Percentiles rank a stretch among this genome's conserved stretches.
These are phyloP conservation scores for Modicella reniformis DNA, from an alignment of 371 early-diverging fungal genomes.

Conservation along the genomic window DNA sequence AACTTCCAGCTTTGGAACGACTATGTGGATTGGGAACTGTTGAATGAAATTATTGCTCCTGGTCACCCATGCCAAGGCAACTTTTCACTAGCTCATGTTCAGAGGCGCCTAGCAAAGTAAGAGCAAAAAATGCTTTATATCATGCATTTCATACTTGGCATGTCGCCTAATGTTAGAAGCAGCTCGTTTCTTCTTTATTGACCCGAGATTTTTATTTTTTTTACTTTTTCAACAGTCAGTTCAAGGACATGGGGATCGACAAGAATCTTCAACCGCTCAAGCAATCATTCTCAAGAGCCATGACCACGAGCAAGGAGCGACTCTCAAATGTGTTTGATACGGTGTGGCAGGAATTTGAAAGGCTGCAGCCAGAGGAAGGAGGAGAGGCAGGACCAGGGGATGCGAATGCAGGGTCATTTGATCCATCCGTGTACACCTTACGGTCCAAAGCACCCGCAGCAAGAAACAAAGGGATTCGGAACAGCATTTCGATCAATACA, in stretches of 20 bases:
- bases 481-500: slow-evolving; percentile 27
- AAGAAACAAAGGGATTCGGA: slow-evolving; percentile 27
- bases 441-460: not conserved
- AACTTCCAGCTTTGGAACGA: slow-evolving; percentile 78
- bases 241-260: slow-evolving; percentile 69
- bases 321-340: slow-evolving; percentile 62
- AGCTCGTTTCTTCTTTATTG: not conserved
- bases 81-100: slow-evolving; percentile 68
- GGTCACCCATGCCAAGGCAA: slow-evolving; percentile 78
- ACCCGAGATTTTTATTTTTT: not conserved
- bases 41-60: slow-evolving; percentile 71
- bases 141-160: not conserved
- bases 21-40: slow-evolving; percentile 72
- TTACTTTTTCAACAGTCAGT: slow-evolving; percentile 46
- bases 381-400: not conserved
- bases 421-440: slow-evolving; percentile 34
- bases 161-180: too few relatives aligned
- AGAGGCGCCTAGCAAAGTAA: slow-evolving; percentile 71
- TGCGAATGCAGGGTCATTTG: slow-evolving; percentile 5
- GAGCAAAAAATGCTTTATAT: slow-evolving; percentile 7
- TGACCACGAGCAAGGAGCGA: slow-evolving; percentile 64
- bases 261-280: slow-evolving; percentile 70
- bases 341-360: slow-evolving; percentile 66
- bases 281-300: slow-evolving; percentile 69
- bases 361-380: slow-evolving; percentile 47